Conservation (phyloP, 352 stramenopile species). For the Globisporangium lucens region DNA sequence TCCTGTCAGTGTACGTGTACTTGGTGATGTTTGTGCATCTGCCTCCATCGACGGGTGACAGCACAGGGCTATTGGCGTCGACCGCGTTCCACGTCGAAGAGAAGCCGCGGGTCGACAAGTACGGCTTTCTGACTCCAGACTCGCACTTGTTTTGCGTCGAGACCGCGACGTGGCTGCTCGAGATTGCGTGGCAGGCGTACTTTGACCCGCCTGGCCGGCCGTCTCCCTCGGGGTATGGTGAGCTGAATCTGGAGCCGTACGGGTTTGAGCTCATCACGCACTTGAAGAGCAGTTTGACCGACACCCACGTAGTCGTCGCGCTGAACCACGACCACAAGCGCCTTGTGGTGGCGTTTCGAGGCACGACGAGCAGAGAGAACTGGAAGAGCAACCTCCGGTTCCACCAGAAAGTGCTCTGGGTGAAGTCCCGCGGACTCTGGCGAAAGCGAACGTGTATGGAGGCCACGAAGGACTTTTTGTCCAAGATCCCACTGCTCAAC, state of each 20-base stretch:
- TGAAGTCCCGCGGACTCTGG: constrained; percentile 58
- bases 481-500: constrained; percentile 80
- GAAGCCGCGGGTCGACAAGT: constrained; percentile 51
- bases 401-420: constrained; percentile 75
- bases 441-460: constrained; percentile 60
- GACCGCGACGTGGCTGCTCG: constrained; percentile 75
- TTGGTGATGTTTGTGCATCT: constrained; percentile 84
- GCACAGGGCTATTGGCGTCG: constrained; percentile 47
- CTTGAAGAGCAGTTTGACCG: constrained; percentile 61
- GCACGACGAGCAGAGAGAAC: constrained; percentile 83
- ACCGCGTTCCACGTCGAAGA: constrained; percentile 79
- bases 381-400: constrained; percentile 88
- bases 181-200: constrained; percentile 85
- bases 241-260: constrained; percentile 64
- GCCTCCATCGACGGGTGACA: constrained; percentile 46
- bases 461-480: constrained; percentile 52
- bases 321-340: constrained; percentile 51
- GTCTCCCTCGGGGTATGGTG: constrained; percentile 73
- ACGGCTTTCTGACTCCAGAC: constrained; percentile 60
- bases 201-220: constrained; percentile 77
- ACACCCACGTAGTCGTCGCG: constrained; percentile 75
- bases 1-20: constrained; percentile 82
- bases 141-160: constrained; percentile 87
- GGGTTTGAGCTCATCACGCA: constrained; percentile 86
- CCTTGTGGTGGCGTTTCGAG: constrained; percentile 83